phyloP scores from a whole-genome alignment of 257 asterid genomes.

The Solanum stenotomum region DNA sequence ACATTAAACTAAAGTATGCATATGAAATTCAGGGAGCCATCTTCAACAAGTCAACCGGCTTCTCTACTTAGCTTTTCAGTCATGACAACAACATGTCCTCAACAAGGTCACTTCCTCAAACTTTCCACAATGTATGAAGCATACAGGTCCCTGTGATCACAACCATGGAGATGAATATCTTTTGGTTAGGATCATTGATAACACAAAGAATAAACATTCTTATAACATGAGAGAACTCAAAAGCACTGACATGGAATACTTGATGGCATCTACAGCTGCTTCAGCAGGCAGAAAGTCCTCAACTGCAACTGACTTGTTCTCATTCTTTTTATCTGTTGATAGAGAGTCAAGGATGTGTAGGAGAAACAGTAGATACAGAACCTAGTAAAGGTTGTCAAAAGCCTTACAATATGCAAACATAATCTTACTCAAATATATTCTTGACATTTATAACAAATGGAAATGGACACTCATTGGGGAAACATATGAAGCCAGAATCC shows the following conservation, averaged over 20 bases:
- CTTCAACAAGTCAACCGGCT: not conserved
- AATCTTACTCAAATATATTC: not conserved
- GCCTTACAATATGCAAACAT: not conserved
- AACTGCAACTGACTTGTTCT: constrained; percentile 76
- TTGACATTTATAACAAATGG: not conserved
- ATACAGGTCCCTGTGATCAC: constrained; percentile 60
- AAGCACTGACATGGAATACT: constrained; percentile 61
- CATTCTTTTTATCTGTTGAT: constrained; percentile 68
- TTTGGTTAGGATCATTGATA: not conserved
- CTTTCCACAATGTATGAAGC: constrained; percentile 75
- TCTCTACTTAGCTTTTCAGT: not conserved
- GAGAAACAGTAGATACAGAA: not conserved
- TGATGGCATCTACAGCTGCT: constrained; percentile 59
- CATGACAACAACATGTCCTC: not conserved
- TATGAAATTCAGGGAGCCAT: not conserved
- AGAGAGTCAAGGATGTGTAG: constrained; percentile 24
- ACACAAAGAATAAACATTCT: not conserved
- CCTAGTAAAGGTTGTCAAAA: not conserved
- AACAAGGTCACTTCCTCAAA: constrained; percentile 52
- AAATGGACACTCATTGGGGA: not conserved
- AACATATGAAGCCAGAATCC: not conserved
- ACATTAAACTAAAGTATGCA: not conserved
- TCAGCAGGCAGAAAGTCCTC: constrained; percentile 78
- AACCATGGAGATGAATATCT: not conserved
- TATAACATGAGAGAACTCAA: not conserved